Base-by-base conservation (phyloP, 805 yeast genomes). In the Jamesozyma lodderae region DNA sequence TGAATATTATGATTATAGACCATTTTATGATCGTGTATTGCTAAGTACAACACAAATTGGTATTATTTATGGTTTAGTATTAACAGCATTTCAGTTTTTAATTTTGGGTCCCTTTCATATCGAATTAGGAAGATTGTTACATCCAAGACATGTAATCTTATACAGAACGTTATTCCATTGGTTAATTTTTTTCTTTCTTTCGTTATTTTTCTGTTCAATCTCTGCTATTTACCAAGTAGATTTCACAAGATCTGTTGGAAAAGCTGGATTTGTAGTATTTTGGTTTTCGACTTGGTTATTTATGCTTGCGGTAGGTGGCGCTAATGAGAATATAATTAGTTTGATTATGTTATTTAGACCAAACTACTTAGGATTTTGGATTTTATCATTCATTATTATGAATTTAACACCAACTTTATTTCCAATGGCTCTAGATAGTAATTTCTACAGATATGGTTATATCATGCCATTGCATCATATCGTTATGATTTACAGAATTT, bases 21-120 rank as follows among this genome's bases (percentile, higher is more conserved):
- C 83, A 2, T 64, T 62, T 37, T 55, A 57, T 1, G 63, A 75
- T 48, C 64, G 73, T 3, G 74, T 73, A 5, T 52, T 78, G n/a
- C 45, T 70, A 27, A 86, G 87, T 0, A 85, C 87, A 4, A 59
- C 75, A 2, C 90, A 82, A 57, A 77, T 83, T 43, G 94, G 94
- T 37, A 68, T 81, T 42, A 79, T 84, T 55, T 82, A 75, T 53
- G 64, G 79, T 52, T 69, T 82, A 46, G 76, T 83, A 52, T 57
- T 81, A 38, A 75, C 92, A 3, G 79, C 82, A 52, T 79, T 82
- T 70, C 80, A 78, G 48, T 72, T 80, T 49, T 72, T 59, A 32
- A 70, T 81, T 64, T 78, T 78, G 52, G 62, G 60, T n/a, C 72
- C 71, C 19, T 48, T 78, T 14, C 81, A 82, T 53, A 62, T 60